Percentiles rank a stretch among this genome's conserved stretches.
Conservation (phyloP, 257 asterid genomes). For the Salvia rosmarinus region DNA sequence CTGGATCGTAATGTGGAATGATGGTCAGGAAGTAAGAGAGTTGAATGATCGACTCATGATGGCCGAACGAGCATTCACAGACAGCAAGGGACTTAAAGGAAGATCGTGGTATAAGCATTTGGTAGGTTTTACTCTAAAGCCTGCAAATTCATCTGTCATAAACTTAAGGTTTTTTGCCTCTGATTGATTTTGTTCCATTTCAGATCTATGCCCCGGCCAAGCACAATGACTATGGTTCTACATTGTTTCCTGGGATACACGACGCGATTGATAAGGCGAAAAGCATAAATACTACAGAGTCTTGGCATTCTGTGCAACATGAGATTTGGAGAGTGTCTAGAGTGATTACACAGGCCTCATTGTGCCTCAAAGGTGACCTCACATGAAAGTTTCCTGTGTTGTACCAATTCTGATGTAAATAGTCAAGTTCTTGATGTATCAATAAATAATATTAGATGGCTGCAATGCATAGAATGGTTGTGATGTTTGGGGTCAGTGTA, state of each 20-base stretch:
- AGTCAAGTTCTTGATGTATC: background rate
- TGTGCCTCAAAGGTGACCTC: slow-evolving; percentile 62
- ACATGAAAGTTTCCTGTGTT: slow-evolving; percentile 38
- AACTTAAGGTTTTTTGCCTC: too few relatives aligned
- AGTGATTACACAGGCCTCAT: slow-evolving; percentile 76
- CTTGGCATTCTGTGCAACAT: slow-evolving; percentile 72
- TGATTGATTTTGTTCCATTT: background rate
- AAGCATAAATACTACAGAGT: slow-evolving; percentile 42
- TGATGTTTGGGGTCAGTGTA: too few relatives aligned
- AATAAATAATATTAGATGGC: background rate
- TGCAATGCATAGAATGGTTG: background rate
- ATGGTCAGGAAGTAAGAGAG: slow-evolving; percentile 53
- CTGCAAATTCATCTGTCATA: background rate
- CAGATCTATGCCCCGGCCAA: slow-evolving; percentile 86
- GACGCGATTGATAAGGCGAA: slow-evolving; percentile 69
- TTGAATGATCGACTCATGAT: slow-evolving; percentile 78
- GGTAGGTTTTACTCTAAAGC: slow-evolving; percentile 48
- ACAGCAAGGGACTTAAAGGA: slow-evolving; percentile 68
- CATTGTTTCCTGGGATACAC: slow-evolving; percentile 67
- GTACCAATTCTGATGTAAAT: background rate
- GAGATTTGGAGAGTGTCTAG: slow-evolving; percentile 89
- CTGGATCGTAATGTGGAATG: slow-evolving; percentile 44
- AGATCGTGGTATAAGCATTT: slow-evolving; percentile 83
- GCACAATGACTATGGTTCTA: slow-evolving; percentile 73
- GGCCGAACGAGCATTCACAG: slow-evolving; percentile 85